phyloP scores from a whole-genome alignment of 768 basidiomycete species.

The Clavaria fumosa region DNA sequence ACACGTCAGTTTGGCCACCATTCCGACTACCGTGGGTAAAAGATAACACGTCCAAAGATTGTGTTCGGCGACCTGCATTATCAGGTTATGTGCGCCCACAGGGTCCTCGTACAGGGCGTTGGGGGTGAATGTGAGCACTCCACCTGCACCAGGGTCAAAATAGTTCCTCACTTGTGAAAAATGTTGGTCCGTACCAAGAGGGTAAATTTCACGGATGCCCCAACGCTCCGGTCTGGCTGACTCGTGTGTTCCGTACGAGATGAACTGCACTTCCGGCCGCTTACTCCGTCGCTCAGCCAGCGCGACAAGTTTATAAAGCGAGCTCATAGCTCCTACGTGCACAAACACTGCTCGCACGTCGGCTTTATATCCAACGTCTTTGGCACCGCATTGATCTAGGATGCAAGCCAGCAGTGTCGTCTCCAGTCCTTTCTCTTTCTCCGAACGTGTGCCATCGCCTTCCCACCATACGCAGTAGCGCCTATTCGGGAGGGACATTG shows the following conservation, averaged over 20 bases:
- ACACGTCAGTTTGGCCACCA: constrained; percentile 28
- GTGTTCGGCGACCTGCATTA: constrained; percentile 39
- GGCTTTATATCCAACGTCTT: constrained; percentile 21
- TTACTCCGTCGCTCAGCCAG: constrained; percentile 32
- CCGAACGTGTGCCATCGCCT: constrained; percentile 18
- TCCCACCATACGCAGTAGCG: constrained; percentile 36
- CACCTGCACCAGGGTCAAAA: constrained; percentile 29
- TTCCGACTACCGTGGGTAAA: constrained; percentile 46
- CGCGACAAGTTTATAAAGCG: constrained; percentile 32
- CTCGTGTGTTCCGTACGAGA: constrained; percentile 52
- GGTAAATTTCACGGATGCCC: constrained; percentile 55
- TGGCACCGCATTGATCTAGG: constrained; percentile 29
- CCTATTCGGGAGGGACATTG: constrained; percentile 23
- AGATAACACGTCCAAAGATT: constrained; percentile 58
- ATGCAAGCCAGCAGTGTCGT: constrained; percentile 27
- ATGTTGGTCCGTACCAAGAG: constrained; percentile 33
- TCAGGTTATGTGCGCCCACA: constrained; percentile 28
- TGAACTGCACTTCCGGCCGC: constrained; percentile 37
- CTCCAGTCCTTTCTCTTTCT: constrained; percentile 24
- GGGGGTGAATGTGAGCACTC: constrained; percentile 57
- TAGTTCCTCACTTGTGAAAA: not conserved
- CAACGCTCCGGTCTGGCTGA: constrained; percentile 34
- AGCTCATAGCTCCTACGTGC: constrained; percentile 40
- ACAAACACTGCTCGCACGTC: constrained; percentile 45
- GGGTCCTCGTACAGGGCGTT: constrained; percentile 41